Evolutionary conservation across 1,284 basidiomycete genomes (phyloP).

Genomic region (Hemileia vastatrix): DNA sequence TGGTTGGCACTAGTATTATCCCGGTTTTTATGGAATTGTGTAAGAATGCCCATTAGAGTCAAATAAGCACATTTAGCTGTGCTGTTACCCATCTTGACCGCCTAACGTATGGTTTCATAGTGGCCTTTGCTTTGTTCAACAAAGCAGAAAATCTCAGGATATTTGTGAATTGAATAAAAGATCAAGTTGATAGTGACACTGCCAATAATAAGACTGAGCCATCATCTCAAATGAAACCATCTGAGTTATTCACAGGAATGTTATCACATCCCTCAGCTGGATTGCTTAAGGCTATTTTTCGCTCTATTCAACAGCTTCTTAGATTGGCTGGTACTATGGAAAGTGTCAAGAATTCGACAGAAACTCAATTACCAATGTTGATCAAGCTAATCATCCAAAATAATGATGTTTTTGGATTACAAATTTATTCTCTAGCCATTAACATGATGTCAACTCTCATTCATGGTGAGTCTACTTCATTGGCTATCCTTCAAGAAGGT

Average conservation of each 20-base stretch:
- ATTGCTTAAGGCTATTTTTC: slow-evolving; percentile 74
- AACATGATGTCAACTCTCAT: slow-evolving; percentile 96
- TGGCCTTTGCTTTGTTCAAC: too few relatives aligned
- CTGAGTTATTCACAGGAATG: too few relatives aligned
- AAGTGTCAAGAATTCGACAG: slow-evolving; percentile 84
- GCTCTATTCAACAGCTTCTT: slow-evolving; percentile 93
- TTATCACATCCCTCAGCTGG: too few relatives aligned
- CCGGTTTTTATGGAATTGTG: slow-evolving; percentile 78
- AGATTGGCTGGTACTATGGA: slow-evolving; percentile 85
- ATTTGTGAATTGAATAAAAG: slow-evolving; percentile 26
- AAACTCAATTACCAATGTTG: slow-evolving; percentile 73
- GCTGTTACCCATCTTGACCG: too few relatives aligned
- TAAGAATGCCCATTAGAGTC: slow-evolving; percentile 59
- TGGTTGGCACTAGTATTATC: slow-evolving; percentile 84
- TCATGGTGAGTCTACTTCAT: slow-evolving; percentile 94
- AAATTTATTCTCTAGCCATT: slow-evolving; percentile 75
- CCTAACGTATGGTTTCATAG: too few relatives aligned
- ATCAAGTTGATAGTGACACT: slow-evolving; percentile 27
- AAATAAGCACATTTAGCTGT: too few relatives aligned
- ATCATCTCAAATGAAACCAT: too few relatives aligned
- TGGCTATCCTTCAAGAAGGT: slow-evolving; percentile 83
- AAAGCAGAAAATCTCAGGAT: too few relatives aligned
- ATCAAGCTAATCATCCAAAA: slow-evolving; percentile 79
- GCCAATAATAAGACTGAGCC: slow-evolving; percentile 23
- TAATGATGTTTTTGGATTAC: slow-evolving; percentile 71